Evolutionary conservation across 2,329 filamentous ascomycete species (phyloP).

Genomic region (Pestalotiopsis sp.): DNA sequence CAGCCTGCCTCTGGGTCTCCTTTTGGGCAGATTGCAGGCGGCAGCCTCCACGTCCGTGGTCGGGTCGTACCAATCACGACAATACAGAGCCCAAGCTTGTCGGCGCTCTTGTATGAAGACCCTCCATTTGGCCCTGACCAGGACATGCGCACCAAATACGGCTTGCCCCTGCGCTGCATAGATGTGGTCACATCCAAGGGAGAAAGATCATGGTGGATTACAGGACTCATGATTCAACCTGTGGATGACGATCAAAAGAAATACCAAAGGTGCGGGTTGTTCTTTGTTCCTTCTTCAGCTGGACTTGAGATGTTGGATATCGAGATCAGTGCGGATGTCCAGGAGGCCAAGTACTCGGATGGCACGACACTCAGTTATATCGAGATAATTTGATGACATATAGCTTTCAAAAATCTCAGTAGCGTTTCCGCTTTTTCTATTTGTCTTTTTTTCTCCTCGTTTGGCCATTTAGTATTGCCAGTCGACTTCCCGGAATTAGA

Average conservation of each 20-base stretch:
- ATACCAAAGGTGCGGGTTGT: not conserved
- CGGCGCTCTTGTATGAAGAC: not conserved
- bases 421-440: too few relatives aligned
- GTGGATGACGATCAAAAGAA: not conserved
- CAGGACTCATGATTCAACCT: conserved; percentile 2
- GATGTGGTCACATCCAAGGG: not conserved
- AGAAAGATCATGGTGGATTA: not conserved
- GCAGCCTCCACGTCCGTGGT: not conserved
- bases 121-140: not conserved
- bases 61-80: not conserved
- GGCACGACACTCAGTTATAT: not conserved
- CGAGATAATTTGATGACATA: not conserved
- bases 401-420: too few relatives aligned
- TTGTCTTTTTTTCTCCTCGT: too few relatives aligned
- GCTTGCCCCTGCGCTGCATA: not conserved
- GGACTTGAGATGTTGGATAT: not conserved
- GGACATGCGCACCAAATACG: too few relatives aligned
- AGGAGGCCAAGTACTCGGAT: not conserved
- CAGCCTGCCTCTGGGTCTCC: not conserved
- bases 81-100: not conserved
- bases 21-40: not conserved
- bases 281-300: not conserved
- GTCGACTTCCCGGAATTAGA: too few relatives aligned
- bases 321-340: not conserved
- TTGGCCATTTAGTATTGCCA: too few relatives aligned